Conservation (phyloP, 441 rosid genomes). For the Macaranga tanarius region DNA sequence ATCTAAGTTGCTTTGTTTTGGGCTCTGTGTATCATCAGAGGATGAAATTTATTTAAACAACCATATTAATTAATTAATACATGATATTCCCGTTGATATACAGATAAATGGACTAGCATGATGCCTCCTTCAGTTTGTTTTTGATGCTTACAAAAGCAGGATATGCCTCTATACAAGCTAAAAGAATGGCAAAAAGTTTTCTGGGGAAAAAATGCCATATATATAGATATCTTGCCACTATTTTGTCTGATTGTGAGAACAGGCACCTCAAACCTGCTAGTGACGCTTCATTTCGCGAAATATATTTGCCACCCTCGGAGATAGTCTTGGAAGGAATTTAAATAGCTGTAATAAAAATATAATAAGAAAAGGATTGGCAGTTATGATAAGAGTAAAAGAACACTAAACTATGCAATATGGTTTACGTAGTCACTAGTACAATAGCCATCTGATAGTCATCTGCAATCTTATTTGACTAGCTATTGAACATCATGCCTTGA, state of each 20-base stretch:
- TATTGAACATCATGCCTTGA: neutral
- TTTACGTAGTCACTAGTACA: neutral
- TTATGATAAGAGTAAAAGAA: neutral
- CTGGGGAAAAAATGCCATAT: too few species aligned
- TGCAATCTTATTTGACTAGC: neutral
- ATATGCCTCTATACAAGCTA: too few species aligned
- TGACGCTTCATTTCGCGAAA: conserved; percentile 79
- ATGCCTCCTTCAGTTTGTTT: too few species aligned
- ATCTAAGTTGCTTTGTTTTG: too few species aligned
- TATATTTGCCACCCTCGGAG: conserved; percentile 67
- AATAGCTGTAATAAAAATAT: conserved; percentile 52
- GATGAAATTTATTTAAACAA: too few species aligned
- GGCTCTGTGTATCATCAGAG: too few species aligned
- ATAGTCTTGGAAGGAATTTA: conserved; percentile 77
- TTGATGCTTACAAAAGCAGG: too few species aligned
- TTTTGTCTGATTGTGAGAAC: neutral
- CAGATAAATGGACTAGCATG: too few species aligned
- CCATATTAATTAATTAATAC: too few species aligned
- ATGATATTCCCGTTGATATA: too few species aligned
- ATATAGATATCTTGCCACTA: neutral
- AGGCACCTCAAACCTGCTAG: conserved; percentile 25
- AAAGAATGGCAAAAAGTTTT: neutral
- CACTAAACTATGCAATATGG: neutral
- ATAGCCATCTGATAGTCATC: neutral
- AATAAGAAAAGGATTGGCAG: neutral